Conservation (phyloP, 2,329 filamentous ascomycete genomes). For the Fusarium succisae region DNA sequence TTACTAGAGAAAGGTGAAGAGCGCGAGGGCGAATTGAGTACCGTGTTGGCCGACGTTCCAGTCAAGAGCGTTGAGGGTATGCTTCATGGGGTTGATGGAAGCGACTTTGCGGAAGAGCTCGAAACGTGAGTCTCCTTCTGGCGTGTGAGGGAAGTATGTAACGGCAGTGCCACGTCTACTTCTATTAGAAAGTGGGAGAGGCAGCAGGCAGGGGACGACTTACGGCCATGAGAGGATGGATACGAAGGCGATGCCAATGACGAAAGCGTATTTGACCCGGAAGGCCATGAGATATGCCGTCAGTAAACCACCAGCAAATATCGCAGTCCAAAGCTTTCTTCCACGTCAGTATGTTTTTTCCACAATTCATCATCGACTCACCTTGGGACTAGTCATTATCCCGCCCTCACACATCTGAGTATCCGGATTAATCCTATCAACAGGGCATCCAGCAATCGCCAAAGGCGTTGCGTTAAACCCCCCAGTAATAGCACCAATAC, state of each 20-base stretch:
- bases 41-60: constrained; percentile 74
- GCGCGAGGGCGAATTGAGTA: constrained; percentile 76
- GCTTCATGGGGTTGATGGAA: constrained; percentile 76
- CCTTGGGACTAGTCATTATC: constrained; percentile 35
- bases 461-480: constrained; percentile 67
- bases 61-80: constrained; percentile 71
- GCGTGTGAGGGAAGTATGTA: constrained; percentile 78
- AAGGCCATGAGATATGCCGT: constrained; percentile 82
- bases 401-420: constrained; percentile 34
- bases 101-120: constrained; percentile 85
- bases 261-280: constrained; percentile 82
- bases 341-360: neutral
- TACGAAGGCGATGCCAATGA: constrained; percentile 79
- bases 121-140: constrained; percentile 72
- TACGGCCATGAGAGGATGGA: constrained; percentile 86
- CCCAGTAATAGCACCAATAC: constrained; percentile 78
- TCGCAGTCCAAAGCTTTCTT: constrained; percentile 74
- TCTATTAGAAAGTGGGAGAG: rapidly evolving
- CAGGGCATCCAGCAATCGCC: constrained; percentile 73
- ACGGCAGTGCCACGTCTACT: constrained; percentile 62
- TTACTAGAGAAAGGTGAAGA: constrained; percentile 74
- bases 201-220: constrained; percentile 24
- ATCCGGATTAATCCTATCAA: constrained; percentile 16
- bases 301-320: constrained; percentile 80
- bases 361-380: neutral